Percentiles rank a stretch among this genome's conserved stretches.
These are phyloP conservation scores for Globisporangium polare DNA, from an alignment of 352 stramenopile genomes.

Conservation along the genomic window DNA sequence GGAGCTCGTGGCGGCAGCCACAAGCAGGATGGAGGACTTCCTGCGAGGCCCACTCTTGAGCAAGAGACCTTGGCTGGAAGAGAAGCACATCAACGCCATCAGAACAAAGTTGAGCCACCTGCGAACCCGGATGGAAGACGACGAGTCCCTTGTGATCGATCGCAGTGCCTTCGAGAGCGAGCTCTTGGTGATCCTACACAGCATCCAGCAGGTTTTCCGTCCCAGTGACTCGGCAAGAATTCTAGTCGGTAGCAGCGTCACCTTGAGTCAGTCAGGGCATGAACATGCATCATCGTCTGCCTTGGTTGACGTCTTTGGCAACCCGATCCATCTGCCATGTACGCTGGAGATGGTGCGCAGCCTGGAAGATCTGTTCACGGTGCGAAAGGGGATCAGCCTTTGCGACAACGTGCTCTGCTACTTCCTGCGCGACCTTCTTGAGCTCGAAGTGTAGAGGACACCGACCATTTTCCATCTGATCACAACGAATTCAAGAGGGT, in stretches of 20 bases:
- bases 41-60: conserved; percentile 46
- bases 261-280: too few species aligned
- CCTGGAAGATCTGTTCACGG: conserved; percentile 51
- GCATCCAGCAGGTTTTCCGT: conserved; percentile 43
- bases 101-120: conserved; percentile 35
- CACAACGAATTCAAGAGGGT: neutral
- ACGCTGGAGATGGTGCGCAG: conserved; percentile 39
- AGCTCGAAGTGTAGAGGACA: conserved; percentile 11
- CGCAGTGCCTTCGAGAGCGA: conserved; percentile 23
- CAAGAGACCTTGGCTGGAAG: conserved; percentile 32
- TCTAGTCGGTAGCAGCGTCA: neutral
- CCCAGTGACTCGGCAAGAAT: neutral
- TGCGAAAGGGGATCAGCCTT: conserved; percentile 30
- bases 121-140: conserved; percentile 60
- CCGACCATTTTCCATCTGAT: neutral
- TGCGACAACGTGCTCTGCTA: conserved; percentile 66
- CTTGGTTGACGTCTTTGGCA: conserved; percentile 43
- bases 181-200: conserved; percentile 25
- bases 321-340: conserved; percentile 36
- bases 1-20: conserved; percentile 17
- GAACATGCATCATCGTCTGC: neutral
- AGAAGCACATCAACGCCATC: conserved; percentile 25
- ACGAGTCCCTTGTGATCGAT: conserved; percentile 53
- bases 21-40: conserved; percentile 42
- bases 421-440: conserved; percentile 65